Conservation (phyloP, 345 rosid species). For the Rhodamnia rubescens region DNA sequence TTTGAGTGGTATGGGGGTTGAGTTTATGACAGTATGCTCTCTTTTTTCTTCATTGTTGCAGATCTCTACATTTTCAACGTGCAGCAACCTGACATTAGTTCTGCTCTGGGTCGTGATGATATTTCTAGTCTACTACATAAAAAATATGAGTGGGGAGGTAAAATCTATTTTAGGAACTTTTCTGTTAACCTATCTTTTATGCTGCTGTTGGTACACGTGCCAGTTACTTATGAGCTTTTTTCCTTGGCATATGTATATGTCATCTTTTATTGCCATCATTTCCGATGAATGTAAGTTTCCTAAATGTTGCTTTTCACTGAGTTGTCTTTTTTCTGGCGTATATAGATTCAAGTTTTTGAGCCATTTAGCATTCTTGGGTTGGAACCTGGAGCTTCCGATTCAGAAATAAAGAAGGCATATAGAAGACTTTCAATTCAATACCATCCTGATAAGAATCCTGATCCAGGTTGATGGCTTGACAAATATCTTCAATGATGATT, state of each 20-base stretch:
- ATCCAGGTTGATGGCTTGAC: slow-evolving; percentile 67
- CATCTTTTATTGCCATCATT: neutral
- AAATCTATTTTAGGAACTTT: neutral
- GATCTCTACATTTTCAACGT: slow-evolving; percentile 95
- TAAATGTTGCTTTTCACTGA: neutral
- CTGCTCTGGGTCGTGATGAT: slow-evolving; percentile 84
- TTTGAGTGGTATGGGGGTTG: neutral
- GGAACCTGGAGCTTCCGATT: slow-evolving; percentile 70
- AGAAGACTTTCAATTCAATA: slow-evolving; percentile 81
- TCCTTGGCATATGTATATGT: neutral
- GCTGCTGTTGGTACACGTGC: neutral
- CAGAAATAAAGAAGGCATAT: slow-evolving; percentile 90
- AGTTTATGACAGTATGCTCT: neutral
- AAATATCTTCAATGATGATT: neutral
- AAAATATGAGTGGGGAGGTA: slow-evolving; percentile 83
- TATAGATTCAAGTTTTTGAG: slow-evolving; percentile 84
- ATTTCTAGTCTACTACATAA: slow-evolving; percentile 79
- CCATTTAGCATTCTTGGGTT: slow-evolving; percentile 82
- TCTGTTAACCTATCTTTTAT: neutral
- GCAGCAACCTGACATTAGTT: slow-evolving; percentile 77
- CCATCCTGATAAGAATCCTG: slow-evolving; percentile 99
- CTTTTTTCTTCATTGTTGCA: slow-evolving; percentile 16
- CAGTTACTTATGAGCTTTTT: neutral
- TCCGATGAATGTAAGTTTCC: neutral
- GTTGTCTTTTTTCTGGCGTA: neutral